These are phyloP conservation scores for Rhamnella rubrinervis DNA, from an alignment of 331 rosid genomes.

Conservation along the genomic window DNA sequence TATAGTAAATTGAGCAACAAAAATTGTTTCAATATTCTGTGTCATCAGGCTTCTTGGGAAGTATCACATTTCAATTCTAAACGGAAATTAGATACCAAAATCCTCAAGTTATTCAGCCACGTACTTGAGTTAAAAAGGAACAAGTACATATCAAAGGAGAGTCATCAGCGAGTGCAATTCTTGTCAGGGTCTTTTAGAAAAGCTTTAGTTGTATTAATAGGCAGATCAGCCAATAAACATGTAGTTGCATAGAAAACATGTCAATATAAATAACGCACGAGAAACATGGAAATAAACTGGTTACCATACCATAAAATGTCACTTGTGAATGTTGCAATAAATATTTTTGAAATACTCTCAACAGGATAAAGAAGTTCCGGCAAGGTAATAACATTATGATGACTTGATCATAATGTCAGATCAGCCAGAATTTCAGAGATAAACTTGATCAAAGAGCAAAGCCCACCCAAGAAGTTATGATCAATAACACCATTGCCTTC, in stretches of 20 bases:
- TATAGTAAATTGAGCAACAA: too few relatives aligned
- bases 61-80: too few relatives aligned
- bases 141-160: neutral
- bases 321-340: slow-evolving; percentile 74
- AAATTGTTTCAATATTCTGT: too few relatives aligned
- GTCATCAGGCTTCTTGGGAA: too few relatives aligned
- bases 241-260: too few relatives aligned
- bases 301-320: slow-evolving; percentile 62
- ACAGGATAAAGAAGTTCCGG: slow-evolving; percentile 70
- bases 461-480: slow-evolving; percentile 95
- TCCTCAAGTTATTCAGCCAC: neutral
- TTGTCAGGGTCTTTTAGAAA: neutral
- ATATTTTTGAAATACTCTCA: slow-evolving; percentile 55
- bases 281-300: slow-evolving; percentile 14
- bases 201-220: neutral
- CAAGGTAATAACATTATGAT: slow-evolving; percentile 44
- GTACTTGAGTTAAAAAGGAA: neutral
- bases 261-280: slow-evolving; percentile 6
- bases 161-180: neutral
- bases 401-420: too few relatives aligned
- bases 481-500: slow-evolving; percentile 68
- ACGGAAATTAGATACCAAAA: neutral
- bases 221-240: neutral
- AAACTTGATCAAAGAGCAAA: slow-evolving; percentile 78
- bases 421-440: slow-evolving; percentile 45